Base-by-base conservation (phyloP, 352 stramenopile species). In the Phytophthora brassicae region DNA sequence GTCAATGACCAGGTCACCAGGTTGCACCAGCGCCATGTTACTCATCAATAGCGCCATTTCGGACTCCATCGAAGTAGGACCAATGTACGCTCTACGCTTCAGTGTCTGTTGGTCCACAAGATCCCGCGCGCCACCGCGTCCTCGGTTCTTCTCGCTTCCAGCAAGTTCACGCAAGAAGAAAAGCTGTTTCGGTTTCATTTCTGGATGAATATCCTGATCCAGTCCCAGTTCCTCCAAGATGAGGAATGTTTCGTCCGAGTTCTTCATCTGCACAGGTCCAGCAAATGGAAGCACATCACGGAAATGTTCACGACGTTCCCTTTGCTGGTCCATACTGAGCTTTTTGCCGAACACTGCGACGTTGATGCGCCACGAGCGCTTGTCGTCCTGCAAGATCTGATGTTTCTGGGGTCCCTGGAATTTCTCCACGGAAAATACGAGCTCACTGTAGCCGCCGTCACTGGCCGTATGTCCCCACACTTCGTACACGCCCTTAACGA, bases 41-140 rank as follows among this genome's bases (percentile, higher is more conserved):
- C 64, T 92, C 97, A 99, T 99, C 44, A 99, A 79, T 61, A 99
- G 81, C 33, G 92, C 92, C 56, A 99, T 90, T 66, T 99, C 96
- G 31, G 90, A 94, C 75, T 99, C 97, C 92, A 99, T 98, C 24
- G 89, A 98, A 4, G 97, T 99, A 6, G 97, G 97, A 1, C 97
- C 97, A 28, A 99, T 92, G 77, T 98, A 99, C 20, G 79, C 72
- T 61, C 96, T 81, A 57, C 94, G 90, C 70, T 98, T 98, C 22
- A 99, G 77, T 56, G 92, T 97, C 59, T 97, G 97, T 43, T 96
- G 75, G 56, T 97, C 84, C 8, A 98, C 67, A 17, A 94, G 66
- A 56, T 94, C 88, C 48, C 85, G 68, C 8, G 70, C 79, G 7
- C 83, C 83, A 2, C 83, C 83, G 1, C 83, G 80, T 16, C 83